phyloP scores from a whole-genome alignment of 1,284 basidiomycete species.

The Fistulinella staudtii region DNA sequence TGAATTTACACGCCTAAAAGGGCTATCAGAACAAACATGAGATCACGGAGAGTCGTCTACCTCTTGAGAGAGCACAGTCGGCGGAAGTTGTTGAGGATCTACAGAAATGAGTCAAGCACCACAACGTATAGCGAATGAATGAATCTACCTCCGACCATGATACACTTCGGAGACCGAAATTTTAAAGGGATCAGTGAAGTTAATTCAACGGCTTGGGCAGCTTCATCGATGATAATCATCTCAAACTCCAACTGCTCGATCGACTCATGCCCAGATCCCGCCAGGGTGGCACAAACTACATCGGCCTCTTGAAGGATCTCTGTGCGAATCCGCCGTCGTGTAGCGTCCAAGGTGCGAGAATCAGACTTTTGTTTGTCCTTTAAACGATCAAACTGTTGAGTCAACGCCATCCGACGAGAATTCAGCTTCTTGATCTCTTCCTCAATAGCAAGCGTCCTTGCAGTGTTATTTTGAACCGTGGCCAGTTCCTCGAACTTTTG shows the following conservation, averaged over 20 bases:
- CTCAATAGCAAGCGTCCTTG: constrained; percentile 50
- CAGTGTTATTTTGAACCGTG: constrained; percentile 47
- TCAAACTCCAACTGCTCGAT: constrained; percentile 88
- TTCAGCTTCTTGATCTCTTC: constrained; percentile 71
- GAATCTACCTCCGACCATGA: constrained; percentile 96
- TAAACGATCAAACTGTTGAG: constrained; percentile 70
- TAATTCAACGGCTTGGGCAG: constrained; percentile 95
- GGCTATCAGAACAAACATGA: constrained; percentile 9
- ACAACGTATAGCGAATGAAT: too few species aligned
- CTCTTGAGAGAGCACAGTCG: constrained; percentile 90
- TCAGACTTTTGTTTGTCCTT: constrained; percentile 80
- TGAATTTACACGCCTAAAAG: constrained; percentile 64
- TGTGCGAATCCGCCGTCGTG: constrained; percentile 67
- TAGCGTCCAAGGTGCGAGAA: constrained; percentile 72
- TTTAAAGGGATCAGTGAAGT: constrained; percentile 96
- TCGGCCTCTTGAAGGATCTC: constrained; percentile 86
- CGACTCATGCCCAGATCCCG: constrained; percentile 88
- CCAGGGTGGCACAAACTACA: constrained; percentile 92
- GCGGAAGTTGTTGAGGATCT: constrained; percentile 97
- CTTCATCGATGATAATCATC: constrained; percentile 97
- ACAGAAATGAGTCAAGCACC: constrained; percentile 17
- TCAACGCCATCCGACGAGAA: constrained; percentile 58
- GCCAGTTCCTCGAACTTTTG: constrained; percentile 63
- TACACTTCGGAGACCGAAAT: constrained; percentile 80
- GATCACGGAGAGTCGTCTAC: constrained; percentile 31